Evolutionary conservation across 306 rosid genomes (phyloP).

Genomic region (Astragalus membranaceus): DNA sequence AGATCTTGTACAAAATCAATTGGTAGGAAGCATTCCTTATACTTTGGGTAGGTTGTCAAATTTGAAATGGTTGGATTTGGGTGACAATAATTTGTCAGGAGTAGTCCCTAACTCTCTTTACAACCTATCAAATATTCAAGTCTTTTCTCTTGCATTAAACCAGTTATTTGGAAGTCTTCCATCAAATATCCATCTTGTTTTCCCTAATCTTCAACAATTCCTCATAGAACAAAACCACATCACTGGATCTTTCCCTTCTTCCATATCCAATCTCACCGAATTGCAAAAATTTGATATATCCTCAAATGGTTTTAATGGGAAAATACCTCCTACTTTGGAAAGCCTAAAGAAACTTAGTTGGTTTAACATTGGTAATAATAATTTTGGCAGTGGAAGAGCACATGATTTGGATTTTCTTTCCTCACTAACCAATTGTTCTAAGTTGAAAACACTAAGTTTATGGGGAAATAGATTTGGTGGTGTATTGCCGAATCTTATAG

Average conservation of each 20-base stretch:
- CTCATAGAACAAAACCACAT: neutral
- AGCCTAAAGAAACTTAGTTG: neutral
- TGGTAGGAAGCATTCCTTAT: conserved; percentile 13
- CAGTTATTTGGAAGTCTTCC: neutral
- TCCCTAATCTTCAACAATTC: neutral
- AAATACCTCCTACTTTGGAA: conserved; percentile 13
- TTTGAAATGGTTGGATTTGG: neutral
- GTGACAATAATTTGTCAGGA: neutral
- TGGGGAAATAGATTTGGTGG: neutral
- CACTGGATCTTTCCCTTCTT: neutral
- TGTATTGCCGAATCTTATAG: too few relatives aligned
- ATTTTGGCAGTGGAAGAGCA: neutral
- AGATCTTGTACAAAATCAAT: neutral
- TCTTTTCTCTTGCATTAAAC: neutral
- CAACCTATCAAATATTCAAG: conserved; percentile 8
- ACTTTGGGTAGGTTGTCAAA: conserved; percentile 3
- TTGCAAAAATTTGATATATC: neutral
- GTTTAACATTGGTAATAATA: neutral
- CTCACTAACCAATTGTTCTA: conserved; percentile 24
- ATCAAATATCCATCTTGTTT: neutral
- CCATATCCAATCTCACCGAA: conserved; percentile 14
- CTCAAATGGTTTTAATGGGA: neutral
- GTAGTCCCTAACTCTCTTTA: conserved; percentile 4
- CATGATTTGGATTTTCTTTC: neutral
- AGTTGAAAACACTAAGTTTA: fast-evolving